A percentile compares a stretch with the other conserved stretches of the same genome.
Evolutionary conservation across 2,329 filamentous ascomycete genomes (phyloP).

Genomic region (Lizonia empirigonia): DNA sequence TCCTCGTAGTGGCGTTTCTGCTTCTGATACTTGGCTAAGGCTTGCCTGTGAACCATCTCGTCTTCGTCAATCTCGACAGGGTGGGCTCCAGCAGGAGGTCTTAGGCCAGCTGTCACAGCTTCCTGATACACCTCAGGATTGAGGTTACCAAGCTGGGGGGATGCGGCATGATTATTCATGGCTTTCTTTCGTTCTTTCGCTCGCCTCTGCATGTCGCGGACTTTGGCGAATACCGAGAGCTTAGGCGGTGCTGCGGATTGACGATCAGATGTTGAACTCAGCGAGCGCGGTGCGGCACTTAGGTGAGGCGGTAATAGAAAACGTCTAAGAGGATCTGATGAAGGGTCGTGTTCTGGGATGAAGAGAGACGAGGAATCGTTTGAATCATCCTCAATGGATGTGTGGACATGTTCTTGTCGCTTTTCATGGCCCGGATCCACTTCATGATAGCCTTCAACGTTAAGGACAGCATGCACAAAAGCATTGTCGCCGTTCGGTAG

Average conservation of each 20-base stretch:
- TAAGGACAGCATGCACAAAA: background rate
- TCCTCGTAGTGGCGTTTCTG: slow-evolving; percentile 31
- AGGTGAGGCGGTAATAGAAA: background rate
- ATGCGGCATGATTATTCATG: slow-evolving; percentile 1
- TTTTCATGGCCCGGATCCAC: background rate
- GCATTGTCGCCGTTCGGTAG: background rate
- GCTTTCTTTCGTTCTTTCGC: slow-evolving; percentile 8
- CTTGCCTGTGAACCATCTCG: slow-evolving; percentile 18
- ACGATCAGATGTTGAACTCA: background rate
- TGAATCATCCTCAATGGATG: slow-evolving; percentile 4
- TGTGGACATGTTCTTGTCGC: background rate
- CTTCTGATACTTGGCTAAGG: slow-evolving; percentile 22
- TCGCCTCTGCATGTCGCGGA: slow-evolving; percentile 21
- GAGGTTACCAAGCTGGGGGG: background rate
- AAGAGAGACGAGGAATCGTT: slow-evolving; percentile 21
- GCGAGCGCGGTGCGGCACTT: background rate
- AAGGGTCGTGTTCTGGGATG: slow-evolving; percentile 14
- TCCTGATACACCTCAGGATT: slow-evolving; percentile 24
- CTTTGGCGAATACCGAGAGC: slow-evolving; percentile 6
- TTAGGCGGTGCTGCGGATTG: background rate
- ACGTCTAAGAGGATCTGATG: background rate
- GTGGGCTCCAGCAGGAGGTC: background rate
- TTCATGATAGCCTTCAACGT: background rate
- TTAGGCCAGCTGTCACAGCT: slow-evolving; percentile 11
- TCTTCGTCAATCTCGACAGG: slow-evolving; percentile 5